Percentiles rank a stretch among this genome's conserved stretches.
These are phyloP conservation scores for Dactylellina haptotyla DNA, from an alignment of 2,329 filamentous ascomycete species.

Conservation along the genomic window DNA sequence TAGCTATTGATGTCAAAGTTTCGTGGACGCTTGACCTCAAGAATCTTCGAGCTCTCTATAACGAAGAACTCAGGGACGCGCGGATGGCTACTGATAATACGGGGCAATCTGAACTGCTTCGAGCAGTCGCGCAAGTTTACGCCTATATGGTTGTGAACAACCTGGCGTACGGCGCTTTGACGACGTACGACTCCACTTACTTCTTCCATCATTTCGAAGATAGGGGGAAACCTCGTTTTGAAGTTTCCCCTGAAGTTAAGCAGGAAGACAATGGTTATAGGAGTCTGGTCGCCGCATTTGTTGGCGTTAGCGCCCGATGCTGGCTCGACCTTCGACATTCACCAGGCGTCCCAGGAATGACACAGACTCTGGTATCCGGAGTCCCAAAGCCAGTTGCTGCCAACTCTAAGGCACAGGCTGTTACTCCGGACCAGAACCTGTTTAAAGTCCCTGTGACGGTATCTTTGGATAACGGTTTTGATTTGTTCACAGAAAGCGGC, in stretches of 20 bases:
- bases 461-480: neutral
- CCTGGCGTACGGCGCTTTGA: slow-evolving; percentile 11
- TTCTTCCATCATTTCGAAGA: slow-evolving; percentile 6
- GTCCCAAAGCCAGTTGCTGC: neutral
- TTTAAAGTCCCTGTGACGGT: neutral
- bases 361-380: neutral
- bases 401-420: neutral
- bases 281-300: slow-evolving; percentile 23
- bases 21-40: slow-evolving; percentile 14
- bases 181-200: slow-evolving; percentile 29
- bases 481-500: neutral
- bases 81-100: neutral
- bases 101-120: slow-evolving; percentile 8
- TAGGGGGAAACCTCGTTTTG: neutral
- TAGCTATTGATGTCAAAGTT: slow-evolving; percentile 9
- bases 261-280: slow-evolving; percentile 3
- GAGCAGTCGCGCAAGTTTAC: slow-evolving; percentile 22
- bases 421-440: neutral
- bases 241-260: slow-evolving; percentile 27
- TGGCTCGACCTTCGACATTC: neutral
- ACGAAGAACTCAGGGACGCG: slow-evolving; percentile 5
- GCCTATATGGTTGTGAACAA: slow-evolving; percentile 27
- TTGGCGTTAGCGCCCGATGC: slow-evolving; percentile 12
- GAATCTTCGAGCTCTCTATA: neutral
- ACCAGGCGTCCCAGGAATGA: neutral